Evolutionary conservation across 306 rosid species (phyloP).

Genomic region (Biancaea sappan): DNA sequence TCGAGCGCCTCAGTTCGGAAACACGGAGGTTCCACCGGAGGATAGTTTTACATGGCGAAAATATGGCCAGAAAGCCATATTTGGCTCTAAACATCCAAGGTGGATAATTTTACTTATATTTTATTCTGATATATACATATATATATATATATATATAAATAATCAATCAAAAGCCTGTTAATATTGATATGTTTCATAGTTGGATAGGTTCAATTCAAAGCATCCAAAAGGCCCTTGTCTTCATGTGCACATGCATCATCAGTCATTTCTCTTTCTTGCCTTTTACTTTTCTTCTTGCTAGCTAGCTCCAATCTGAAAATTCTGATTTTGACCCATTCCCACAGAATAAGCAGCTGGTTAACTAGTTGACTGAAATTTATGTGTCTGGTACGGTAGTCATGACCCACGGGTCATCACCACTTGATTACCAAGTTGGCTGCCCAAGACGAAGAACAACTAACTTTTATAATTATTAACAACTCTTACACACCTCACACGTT

Average conservation of each 20-base stretch:
- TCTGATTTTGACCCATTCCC: conserved; percentile 38
- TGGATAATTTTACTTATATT: conserved; percentile 8
- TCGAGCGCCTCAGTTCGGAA: conserved; percentile 72
- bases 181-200: neutral
- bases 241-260: neutral
- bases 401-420: too few relatives aligned
- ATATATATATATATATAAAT: neutral
- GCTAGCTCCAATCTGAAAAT: conserved; percentile 19
- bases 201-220: conserved; percentile 39
- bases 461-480: neutral
- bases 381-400: neutral
- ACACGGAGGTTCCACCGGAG: conserved; percentile 74
- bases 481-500: neutral
- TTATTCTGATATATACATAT: neutral
- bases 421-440: neutral
- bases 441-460: neutral
- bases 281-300: conserved; percentile 26
- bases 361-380: neutral
- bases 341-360: neutral
- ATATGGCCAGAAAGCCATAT: conserved; percentile 88
- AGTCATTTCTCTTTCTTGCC: neutral
- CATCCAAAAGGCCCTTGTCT: neutral
- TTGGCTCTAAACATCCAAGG: conserved; percentile 69
- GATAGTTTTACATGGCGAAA: conserved; percentile 87
- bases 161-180: neutral